These are phyloP conservation scores for Russula virescens DNA, from an alignment of 768 basidiomycete species.

Conservation along the genomic window DNA sequence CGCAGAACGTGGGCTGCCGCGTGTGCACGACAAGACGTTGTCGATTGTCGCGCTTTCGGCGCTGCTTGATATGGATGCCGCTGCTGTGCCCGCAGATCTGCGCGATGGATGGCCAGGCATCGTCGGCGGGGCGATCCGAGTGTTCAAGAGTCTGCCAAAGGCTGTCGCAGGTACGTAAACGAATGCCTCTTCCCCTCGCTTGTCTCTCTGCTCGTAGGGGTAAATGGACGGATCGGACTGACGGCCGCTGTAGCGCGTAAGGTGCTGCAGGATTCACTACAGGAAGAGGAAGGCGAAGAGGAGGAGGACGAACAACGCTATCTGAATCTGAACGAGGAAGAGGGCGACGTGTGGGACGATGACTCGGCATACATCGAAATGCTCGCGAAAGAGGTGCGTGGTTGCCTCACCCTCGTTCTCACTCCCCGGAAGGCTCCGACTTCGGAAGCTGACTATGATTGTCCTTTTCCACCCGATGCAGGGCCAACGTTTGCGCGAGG, in stretches of 20 bases:
- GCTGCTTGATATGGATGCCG: conserved; percentile 63
- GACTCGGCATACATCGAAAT: conserved; percentile 85
- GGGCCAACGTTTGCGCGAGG: conserved; percentile 70
- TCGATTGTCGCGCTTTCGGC: conserved; percentile 70
- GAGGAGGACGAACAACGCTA: conserved; percentile 41
- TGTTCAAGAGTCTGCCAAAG: conserved; percentile 74
- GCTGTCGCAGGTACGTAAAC: conserved; percentile 60
- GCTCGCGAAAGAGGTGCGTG: conserved; percentile 70
- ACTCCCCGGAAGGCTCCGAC: neutral
- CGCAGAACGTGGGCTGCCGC: conserved; percentile 51
- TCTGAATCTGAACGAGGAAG: conserved; percentile 62
- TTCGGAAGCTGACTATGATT: neutral
- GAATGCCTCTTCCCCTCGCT: neutral
- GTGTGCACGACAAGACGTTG: conserved; percentile 89
- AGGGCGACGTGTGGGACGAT: conserved; percentile 86
- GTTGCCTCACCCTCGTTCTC: conserved; percentile 5
- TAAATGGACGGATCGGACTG: neutral
- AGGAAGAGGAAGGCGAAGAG: conserved; percentile 12
- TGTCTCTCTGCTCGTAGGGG: neutral
- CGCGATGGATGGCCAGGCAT: conserved; percentile 72
- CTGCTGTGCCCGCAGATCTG: conserved; percentile 50
- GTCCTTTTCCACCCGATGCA: conserved; percentile 26
- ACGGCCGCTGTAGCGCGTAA: conserved; percentile 43
- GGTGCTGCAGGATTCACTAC: conserved; percentile 48
- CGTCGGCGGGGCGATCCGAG: conserved; percentile 59